Evolutionary conservation across 1,284 basidiomycete genomes (phyloP), one percentile per base, ranked within the genome.

Genomic region (Sporisorium reilianum): DNA sequence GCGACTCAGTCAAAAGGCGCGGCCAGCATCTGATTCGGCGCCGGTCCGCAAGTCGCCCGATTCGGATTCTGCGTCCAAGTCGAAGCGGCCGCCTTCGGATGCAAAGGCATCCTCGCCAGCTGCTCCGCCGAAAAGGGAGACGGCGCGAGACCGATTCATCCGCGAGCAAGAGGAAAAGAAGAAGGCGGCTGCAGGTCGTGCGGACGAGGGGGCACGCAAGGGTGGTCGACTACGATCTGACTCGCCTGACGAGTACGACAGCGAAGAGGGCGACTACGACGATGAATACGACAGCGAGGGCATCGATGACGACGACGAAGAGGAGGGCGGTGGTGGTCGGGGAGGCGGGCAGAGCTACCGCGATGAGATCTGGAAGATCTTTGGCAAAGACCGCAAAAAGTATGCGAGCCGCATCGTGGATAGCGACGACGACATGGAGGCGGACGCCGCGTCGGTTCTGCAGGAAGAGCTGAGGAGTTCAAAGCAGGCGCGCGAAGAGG

Each of bases 341-440:
- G 58, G 22, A 10, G 63, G 53, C 10, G 48, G 34, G 2, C 40
- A 57, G 18, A 75, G 56, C 57, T 62, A 62, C 20, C 73, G 77
- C 3, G 79, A 80, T 28, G 69, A 82, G 58, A 82, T 84, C 53
- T 84, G 82, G 82, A 63, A 65, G 25, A 55, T 82, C 22, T 79
- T 84, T 51, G 80, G 80, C 51, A 72, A 77, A 41, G 69, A 82
- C 28, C 75, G 80, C 36, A 66, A 68, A 20, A 60, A 69, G 58
- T 81, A 81, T 50, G 67, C 74, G 2, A 70, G 72, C 44, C 59
- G 75, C 12, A 58, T 77, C 40, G 69, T 77, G 36, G 77, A 80
- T 38, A 79, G 78, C 69, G 79, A 82, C 55, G 80, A 82, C 54
- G 82, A 84, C 23, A 84, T 84, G 82, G 82, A 84, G 48, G 82